Base-by-base conservation (phyloP, 805 yeast species). In the Candida silvicultrix region DNA sequence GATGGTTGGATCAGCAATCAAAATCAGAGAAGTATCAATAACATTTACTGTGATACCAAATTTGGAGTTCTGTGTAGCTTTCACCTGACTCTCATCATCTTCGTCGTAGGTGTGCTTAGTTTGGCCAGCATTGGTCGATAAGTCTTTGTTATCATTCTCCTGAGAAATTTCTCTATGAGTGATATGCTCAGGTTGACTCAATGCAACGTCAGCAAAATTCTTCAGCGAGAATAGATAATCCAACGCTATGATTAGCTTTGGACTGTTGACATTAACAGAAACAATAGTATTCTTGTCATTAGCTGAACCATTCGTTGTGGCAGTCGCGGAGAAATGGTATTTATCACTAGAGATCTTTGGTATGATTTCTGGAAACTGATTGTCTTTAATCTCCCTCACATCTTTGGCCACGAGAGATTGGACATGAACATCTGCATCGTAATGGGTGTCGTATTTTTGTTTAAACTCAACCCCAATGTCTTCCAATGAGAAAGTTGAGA, bases 161-260 rank as follows among this genome's bases (percentile, higher is more conserved):
- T 28, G 8, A 3, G 47, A 22, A 2, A 39, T n/a, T 16, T 11
- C 22, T 16, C 9, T 19, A 29, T 31, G 35, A 32, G 50, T 35
- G 38, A 20, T 15, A 21, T 20, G n/a, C 7, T 37, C 25, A 12
- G 63, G 59, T 11, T 46, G 45, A 7, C 41, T 51, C 20, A 75
- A 52, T 0, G 80, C 86, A 39, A 68, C 69, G 45, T 76, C 81
- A n/a, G 70, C 62, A 59, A 83, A 90, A 0, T 59, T 49, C 43
- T 85, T 85, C 53, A 94, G 57, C 2, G 94, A 87, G 63, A 90
- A 78, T 32, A 92, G 58, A 62, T 88, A 90, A 59, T 90, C 98
- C 53, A 94, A 67, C 0, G 97, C 97, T 25, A 94, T 62, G 42
- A 94, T 81, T 11, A 85, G 75, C 47, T 77, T 78, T 0, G 97